A percentile compares a stretch with the other conserved stretches of the same genome.
These are phyloP conservation scores for Malus sylvestris DNA, from an alignment of 306 rosid species.

Conservation along the genomic window DNA sequence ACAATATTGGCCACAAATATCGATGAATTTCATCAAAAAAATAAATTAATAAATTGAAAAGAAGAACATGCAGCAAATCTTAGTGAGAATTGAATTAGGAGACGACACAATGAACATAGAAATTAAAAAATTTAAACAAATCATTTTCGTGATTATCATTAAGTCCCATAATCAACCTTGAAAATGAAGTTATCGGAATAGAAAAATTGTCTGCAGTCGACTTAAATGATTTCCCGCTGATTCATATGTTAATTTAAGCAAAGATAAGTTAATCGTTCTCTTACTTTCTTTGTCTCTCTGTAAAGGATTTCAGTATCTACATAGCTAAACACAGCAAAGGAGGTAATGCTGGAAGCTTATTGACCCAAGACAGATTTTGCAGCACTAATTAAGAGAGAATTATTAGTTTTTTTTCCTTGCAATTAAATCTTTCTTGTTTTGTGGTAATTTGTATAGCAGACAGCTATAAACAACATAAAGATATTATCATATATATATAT, in stretches of 20 bases:
- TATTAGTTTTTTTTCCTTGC: neutral
- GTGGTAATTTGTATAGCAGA: neutral
- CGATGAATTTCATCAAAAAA: neutral
- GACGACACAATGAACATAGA: too few relatives aligned
- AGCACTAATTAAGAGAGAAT: neutral
- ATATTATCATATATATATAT: neutral
- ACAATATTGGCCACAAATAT: neutral
- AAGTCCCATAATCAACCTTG: too few relatives aligned
- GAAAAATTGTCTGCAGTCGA: neutral
- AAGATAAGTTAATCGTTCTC: neutral
- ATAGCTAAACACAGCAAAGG: constrained; percentile 1
- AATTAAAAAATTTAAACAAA: too few relatives aligned
- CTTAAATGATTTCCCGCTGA: neutral
- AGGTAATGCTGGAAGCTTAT: neutral
- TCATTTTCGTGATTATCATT: too few relatives aligned
- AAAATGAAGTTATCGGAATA: too few relatives aligned
- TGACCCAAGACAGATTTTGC: constrained; percentile 1
- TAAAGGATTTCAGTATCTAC: neutral
- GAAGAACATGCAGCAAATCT: neutral
- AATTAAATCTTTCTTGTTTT: neutral
- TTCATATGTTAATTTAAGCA: neutral
- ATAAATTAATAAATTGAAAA: neutral
- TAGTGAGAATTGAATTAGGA: too few relatives aligned
- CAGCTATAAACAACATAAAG: neutral
- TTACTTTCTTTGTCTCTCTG: neutral